Conservation (phyloP, 805 yeast species). For the Metschnikowia kofuensis region DNA sequence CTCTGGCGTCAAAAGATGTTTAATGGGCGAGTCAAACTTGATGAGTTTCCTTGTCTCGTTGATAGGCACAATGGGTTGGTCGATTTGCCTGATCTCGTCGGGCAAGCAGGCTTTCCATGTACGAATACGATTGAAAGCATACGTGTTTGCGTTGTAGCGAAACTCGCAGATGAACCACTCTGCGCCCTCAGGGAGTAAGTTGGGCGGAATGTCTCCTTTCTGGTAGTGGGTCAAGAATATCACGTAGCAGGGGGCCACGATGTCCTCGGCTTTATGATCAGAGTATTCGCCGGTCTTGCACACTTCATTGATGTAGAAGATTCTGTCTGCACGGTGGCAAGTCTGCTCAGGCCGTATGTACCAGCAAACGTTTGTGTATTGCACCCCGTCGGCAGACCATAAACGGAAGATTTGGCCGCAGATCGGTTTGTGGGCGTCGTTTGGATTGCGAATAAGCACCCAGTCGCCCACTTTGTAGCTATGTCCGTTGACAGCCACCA, state of each 20-base stretch:
- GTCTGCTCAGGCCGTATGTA: conserved; percentile 97
- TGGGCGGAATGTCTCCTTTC: conserved; percentile 83
- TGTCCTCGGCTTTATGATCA: conserved; percentile 86
- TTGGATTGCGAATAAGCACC: conserved; percentile 84
- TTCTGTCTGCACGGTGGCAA: conserved; percentile 84
- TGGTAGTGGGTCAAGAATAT: conserved; percentile 92
- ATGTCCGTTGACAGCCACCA: conserved; percentile 66
- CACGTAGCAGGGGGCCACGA: conserved; percentile 91
- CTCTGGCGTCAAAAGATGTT: conserved; percentile 68
- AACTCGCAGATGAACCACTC: conserved; percentile 92
- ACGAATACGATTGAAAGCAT: conserved; percentile 88
- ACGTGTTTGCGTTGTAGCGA: conserved; percentile 88
- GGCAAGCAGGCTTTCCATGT: conserved; percentile 99
- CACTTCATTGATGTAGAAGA: conserved; percentile 91
- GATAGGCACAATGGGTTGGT: conserved; percentile 69
- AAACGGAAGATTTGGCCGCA: conserved; percentile 91
- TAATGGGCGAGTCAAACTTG: conserved; percentile 81
- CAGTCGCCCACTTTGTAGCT: conserved; percentile 89
- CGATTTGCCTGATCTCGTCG: conserved; percentile 87
- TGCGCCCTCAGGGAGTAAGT: conserved; percentile 62
- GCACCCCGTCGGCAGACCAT: conserved; percentile 85
- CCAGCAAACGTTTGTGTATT: conserved; percentile 96
- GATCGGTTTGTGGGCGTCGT: conserved; percentile 85
- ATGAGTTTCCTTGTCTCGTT: conserved; percentile 63
- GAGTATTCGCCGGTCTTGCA: conserved; percentile 96